Base-by-base conservation (phyloP, 1,284 basidiomycete species). In the Ganoderma boninense region DNA sequence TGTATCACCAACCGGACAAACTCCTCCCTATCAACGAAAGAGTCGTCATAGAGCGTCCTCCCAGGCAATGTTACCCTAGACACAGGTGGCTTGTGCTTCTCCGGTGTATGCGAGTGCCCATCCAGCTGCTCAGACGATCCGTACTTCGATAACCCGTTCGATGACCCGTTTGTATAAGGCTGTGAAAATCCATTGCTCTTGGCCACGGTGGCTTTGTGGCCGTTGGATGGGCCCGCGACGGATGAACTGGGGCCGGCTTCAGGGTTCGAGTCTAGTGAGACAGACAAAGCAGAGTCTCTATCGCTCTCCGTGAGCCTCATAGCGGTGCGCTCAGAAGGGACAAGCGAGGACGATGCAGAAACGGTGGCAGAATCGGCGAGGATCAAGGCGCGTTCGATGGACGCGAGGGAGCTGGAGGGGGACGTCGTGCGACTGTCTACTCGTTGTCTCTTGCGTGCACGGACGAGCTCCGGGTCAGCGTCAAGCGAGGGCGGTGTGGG, bases 1-100 rank as follows among this genome's bases (percentile, higher is more conserved):
- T 99, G 97, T 73, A 99, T 87, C 59, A 97, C 91, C 62, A 99
- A 84, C 76, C 97, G 87, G 64, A 99, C 92, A 75, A 97, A 94
- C 83, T 99, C 97, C 80, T 97, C 93, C 74, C 96, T 87, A 82
- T 97, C 91, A 68, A 98, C 86, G 72, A 85, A 84, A 72, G 92
- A 91, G 80, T 92, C 92, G 65, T 93, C 89, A 76, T 93, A 95
- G 49, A 95, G 84, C 57, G 87, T 86, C 60, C 89, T 89, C 38
- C 93, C 92, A 26, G 91, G 91, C 46, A 94, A 85, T 63, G 85
- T 84, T 59, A 94, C 90, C 75, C 84, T 87, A 40, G 89, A 79
- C 71, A 92, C 77, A 35, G 80, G 79, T 74, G 72, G 85, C 68
- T 80, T 81, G 75, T 85, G 84, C 77, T 87, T 90, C 73, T 83